These are phyloP conservation scores for Dryas octopetala DNA, from an alignment of 306 rosid genomes.

Conservation along the genomic window DNA sequence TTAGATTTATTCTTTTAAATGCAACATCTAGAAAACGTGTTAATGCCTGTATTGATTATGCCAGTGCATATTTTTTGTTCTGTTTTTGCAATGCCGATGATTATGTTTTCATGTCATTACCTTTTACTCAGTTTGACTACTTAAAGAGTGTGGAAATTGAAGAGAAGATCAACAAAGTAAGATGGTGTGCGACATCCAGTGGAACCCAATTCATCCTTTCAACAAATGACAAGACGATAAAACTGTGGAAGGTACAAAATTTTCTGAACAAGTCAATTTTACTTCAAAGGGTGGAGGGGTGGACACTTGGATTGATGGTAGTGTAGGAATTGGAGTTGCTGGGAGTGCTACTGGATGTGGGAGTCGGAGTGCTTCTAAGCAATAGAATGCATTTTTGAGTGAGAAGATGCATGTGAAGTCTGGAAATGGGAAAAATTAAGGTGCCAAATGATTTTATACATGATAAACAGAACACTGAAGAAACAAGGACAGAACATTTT, in stretches of 20 bases:
- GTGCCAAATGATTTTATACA: background rate
- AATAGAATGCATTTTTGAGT: background rate
- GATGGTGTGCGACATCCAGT: conserved; percentile 58
- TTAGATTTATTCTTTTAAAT: background rate
- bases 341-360: background rate
- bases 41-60: background rate
- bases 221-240: conserved; percentile 66
- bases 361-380: background rate
- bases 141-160: conserved; percentile 58
- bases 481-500: background rate
- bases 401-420: background rate
- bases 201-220: conserved; percentile 56
- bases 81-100: conserved; percentile 6
- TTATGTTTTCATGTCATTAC: background rate
- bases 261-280: conserved; percentile 1
- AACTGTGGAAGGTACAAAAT: conserved; percentile 58
- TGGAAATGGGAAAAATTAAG: background rate
- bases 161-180: conserved; percentile 59
- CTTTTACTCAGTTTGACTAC: conserved; percentile 50
- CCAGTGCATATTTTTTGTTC: background rate
- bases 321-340: background rate
- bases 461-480: background rate
- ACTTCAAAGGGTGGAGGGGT: background rate
- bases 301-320: background rate
- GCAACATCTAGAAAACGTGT: background rate